Percentiles rank a stretch among this genome's conserved stretches.
Conservation (phyloP, 176 grass and related monocot species). For the Rhynchospora pubera region DNA sequence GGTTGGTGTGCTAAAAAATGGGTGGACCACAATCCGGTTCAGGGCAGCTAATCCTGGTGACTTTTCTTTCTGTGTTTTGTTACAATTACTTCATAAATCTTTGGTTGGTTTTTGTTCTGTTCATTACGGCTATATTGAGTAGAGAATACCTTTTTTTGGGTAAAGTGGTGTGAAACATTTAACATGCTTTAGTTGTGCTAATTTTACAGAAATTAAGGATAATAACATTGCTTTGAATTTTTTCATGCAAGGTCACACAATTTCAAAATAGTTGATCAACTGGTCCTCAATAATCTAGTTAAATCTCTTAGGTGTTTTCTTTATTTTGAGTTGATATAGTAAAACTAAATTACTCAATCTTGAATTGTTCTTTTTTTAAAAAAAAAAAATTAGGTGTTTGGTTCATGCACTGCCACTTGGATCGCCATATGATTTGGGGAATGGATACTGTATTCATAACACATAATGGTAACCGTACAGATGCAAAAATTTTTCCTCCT, state of each 20-base stretch:
- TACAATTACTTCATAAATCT: neutral
- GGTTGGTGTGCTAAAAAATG: slow-evolving; percentile 17
- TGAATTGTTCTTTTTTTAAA: neutral
- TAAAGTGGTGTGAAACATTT: neutral
- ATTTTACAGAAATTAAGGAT: too few relatives aligned
- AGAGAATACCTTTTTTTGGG: neutral
- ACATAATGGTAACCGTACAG: slow-evolving; percentile 25
- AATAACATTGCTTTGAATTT: neutral
- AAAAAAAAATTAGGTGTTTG: slow-evolving; percentile 36
- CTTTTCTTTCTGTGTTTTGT: neutral
- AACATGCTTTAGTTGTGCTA: too few relatives aligned
- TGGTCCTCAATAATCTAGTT: neutral
- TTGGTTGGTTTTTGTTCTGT: neutral
- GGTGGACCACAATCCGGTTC: slow-evolving; percentile 37
- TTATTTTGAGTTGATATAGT: neutral
- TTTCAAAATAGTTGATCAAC: neutral
- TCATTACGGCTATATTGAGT: neutral
- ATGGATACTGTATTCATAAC: slow-evolving; percentile 59
- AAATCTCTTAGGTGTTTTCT: neutral
- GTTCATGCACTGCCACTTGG: slow-evolving; percentile 78
- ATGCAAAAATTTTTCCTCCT: slow-evolving; percentile 18
- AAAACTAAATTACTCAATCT: neutral
- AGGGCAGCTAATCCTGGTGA: slow-evolving; percentile 37
- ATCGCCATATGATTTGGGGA: slow-evolving; percentile 47
- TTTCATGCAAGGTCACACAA: neutral